phyloP scores from a whole-genome alignment of 768 basidiomycete species.

The Trametes villosa region DNA sequence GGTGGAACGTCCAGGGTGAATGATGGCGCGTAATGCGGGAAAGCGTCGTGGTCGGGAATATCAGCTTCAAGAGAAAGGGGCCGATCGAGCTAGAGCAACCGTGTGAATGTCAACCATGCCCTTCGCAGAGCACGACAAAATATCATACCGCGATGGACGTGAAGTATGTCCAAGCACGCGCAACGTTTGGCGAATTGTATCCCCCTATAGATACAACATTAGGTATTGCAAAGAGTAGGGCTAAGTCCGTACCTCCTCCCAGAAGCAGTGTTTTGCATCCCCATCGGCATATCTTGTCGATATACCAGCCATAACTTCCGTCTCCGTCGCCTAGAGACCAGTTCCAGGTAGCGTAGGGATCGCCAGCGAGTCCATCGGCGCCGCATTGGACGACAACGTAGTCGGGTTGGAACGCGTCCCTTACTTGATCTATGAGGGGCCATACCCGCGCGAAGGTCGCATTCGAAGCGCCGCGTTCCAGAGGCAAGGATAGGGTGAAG shows the following conservation, averaged over 20 bases:
- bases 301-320: slow-evolving; percentile 70
- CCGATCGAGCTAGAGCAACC: slow-evolving; percentile 49
- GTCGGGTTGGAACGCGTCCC: slow-evolving; percentile 69
- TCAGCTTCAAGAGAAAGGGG: slow-evolving; percentile 60
- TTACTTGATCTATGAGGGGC: slow-evolving; percentile 63
- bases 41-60: slow-evolving; percentile 78
- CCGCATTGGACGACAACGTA: slow-evolving; percentile 87
- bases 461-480: slow-evolving; percentile 70
- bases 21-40: slow-evolving; percentile 76
- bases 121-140: background rate
- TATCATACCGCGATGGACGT: slow-evolving; percentile 75
- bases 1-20: slow-evolving; percentile 78
- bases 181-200: slow-evolving; percentile 81
- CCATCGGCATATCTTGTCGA: slow-evolving; percentile 61
- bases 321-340: slow-evolving; percentile 57
- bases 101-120: background rate
- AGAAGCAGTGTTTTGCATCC: slow-evolving; percentile 66
- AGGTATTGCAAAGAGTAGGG: background rate
- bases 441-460: slow-evolving; percentile 68
- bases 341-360: slow-evolving; percentile 77
- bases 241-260: slow-evolving; percentile 64
- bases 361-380: slow-evolving; percentile 83
- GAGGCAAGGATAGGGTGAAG: slow-evolving; percentile 80
- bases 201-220: slow-evolving; percentile 56
- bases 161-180: slow-evolving; percentile 84